Base-by-base conservation (phyloP, 345 rosid species). In the Eutrema japonicum region DNA sequence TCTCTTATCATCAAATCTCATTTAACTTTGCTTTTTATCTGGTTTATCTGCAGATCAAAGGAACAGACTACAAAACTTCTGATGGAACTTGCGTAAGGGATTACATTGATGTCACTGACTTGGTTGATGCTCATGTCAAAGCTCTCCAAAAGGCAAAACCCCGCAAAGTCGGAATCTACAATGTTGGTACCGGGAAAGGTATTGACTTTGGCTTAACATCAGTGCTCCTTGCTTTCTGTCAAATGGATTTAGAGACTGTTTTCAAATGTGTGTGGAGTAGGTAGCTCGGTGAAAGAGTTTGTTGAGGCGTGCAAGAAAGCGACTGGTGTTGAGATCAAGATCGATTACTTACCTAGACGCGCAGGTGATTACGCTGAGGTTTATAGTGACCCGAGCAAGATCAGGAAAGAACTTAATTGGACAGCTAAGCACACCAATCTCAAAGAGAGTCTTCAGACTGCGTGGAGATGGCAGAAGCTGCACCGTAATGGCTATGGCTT, bases 381-480 rank as follows among this genome's bases (percentile, higher is more conserved):
- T 47, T 87, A 29, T 12, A 83, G 91, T 35, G 86, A 87, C 67
- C 91, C 91, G 3, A 63, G 80, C 5, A 85, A 87, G 76, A 82
- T 85, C 43, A 66, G 55, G 81, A 13, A 11, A 2, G 87, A 87
- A 55, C 85, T 85, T 30, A 85, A 85, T 67, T 87, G 92, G 92
- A 81, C 88, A 12, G 89, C 89, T 4, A 63, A 59, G 45, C 64
- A 78, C 76, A 82, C 88, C 2, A 83, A 85, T 76, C 88, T 87
- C 33, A 78, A 78, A 52, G 65, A 81, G 79, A 84, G 88, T 69
- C 82, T 85, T 71, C 74, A 71, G 79, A 68, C 76, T 18, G 89
- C 92, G 0, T 87, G 92, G 92, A 82, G 75, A 85, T 85, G 89
- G 92, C 90, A 88, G 74, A 84, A 83, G 73, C 54, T 68, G 5